Base-by-base conservation (phyloP, 495 filamentous ascomycete species). In the Xylaria venustula region DNA sequence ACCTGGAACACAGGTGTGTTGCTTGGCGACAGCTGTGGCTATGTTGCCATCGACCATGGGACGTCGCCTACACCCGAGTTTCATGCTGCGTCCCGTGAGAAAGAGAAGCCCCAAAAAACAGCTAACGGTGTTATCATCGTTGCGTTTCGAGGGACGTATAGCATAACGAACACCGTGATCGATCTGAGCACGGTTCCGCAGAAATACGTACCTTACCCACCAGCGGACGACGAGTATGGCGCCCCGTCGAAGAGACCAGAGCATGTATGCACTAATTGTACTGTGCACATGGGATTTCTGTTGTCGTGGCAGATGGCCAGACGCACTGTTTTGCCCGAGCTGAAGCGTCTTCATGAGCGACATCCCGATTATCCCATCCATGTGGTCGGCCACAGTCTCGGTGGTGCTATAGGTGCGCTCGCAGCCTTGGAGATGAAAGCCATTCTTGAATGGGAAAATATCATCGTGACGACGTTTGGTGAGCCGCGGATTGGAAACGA, bases 91-190 rank as follows among this genome's bases (percentile, higher is more conserved):
- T 32, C 22, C 20, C 22, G 17, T 1, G 64, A 30, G 12, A 44
- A 30, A 20, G 57, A 62, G 34, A 57, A 49, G 19, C 3, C 22
- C 3, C n/a, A 37, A 7, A 22, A 52, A 7, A 19, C 42, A 9
- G 20, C 12, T 8, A 61, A 60, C 5, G 63, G 70, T 12, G 73
- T 73, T 19, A 91, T 98, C 56, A 80, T 98, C 26, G 81, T 98
- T n/a, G 93, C 93, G 12, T 98, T 98, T 67, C 85, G 94, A 19
- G 94, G 95, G 11, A 98, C 94, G 12, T 97, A 97, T 71, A 95
- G 90, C 37, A 79, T 98, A 63, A 83, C 91, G 25, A 96, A 97
- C 74, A 90, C 92, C 9, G 87, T 98, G 49, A 80, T 89, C 56
- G 94, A 98, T 73, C 80, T 98, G 34, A 90, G 89, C 48, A 91